Conservation (phyloP, 345 rosid genomes). For the Arabis alpina region DNA sequence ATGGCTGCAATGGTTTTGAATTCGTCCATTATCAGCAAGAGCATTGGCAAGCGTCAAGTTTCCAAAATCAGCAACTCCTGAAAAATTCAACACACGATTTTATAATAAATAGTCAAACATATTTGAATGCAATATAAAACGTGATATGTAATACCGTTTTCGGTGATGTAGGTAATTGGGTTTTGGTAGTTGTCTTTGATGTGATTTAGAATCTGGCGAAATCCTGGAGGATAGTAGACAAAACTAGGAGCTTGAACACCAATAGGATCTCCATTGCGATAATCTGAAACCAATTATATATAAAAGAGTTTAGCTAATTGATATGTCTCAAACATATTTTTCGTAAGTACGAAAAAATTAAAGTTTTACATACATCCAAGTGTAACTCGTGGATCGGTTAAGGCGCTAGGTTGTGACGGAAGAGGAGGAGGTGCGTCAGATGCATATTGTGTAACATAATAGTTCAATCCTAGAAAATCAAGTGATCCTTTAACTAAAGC, state of each 20-base stretch:
- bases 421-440: conserved; percentile 18
- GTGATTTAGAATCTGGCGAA: conserved; percentile 31
- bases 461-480: conserved; percentile 45
- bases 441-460: conserved; percentile 42
- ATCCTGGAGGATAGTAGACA: conserved; percentile 35
- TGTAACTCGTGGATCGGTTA: conserved; percentile 35
- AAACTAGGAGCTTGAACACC: conserved; percentile 35
- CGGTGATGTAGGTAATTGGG: conserved; percentile 42
- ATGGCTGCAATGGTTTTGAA: conserved; percentile 36
- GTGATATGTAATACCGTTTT: conserved; percentile 26
- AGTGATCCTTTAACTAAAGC: conserved; percentile 40
- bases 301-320: neutral
- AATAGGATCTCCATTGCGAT: conserved; percentile 24
- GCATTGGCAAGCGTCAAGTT: conserved; percentile 17
- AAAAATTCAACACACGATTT: neutral
- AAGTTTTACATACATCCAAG: conserved; percentile 21
- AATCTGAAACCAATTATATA: neutral
- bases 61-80: conserved; percentile 36
- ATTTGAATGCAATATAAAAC: neutral
- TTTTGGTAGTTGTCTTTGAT: conserved; percentile 28
- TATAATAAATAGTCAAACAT: neutral
- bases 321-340: neutral
- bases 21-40: conserved; percentile 35
- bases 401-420: conserved; percentile 5
- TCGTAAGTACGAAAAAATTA: neutral